A percentile compares a stretch with the other conserved stretches of the same genome.
These are phyloP conservation scores for Dictyostelium purpureum DNA, from an alignment of 78 protist genomes.

Conservation along the genomic window DNA sequence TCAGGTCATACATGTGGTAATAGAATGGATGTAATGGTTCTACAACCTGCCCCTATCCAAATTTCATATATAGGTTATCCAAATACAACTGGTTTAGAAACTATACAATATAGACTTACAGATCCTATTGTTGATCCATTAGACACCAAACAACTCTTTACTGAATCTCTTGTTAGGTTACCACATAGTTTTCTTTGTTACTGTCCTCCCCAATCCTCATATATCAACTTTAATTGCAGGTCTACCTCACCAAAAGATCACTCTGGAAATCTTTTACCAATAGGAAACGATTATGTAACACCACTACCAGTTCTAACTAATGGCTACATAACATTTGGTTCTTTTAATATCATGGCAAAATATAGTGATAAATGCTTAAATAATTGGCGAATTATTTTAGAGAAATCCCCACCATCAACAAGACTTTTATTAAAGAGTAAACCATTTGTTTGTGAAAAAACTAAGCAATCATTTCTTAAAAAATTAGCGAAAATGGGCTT, in stretches of 20 bases:
- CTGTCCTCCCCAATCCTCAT: background rate
- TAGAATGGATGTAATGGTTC: slow-evolving; percentile 83
- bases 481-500: slow-evolving; percentile 12
- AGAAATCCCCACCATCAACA: slow-evolving; percentile 13
- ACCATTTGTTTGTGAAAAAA: slow-evolving; percentile 57
- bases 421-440: slow-evolving; percentile 57
- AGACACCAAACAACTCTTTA: slow-evolving; percentile 32
- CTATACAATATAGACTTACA: slow-evolving; percentile 81
- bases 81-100: slow-evolving; percentile 84
- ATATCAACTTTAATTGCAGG: background rate
- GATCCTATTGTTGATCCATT: slow-evolving; percentile 78
- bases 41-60: slow-evolving; percentile 81
- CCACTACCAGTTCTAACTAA: slow-evolving; percentile 46
- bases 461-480: slow-evolving; percentile 4
- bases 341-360: slow-evolving; percentile 86
- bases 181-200: slow-evolving; percentile 77
- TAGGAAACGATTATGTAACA: background rate
- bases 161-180: slow-evolving; percentile 64
- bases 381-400: slow-evolving; percentile 63
- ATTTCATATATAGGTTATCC: slow-evolving; percentile 88
- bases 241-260: background rate
- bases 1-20: slow-evolving; percentile 86
- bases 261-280: background rate
- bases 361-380: slow-evolving; percentile 40
- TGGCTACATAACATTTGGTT: slow-evolving; percentile 85